phyloP scores from a whole-genome alignment of 805 yeast genomes.

The Sugiyamaella americana region DNA sequence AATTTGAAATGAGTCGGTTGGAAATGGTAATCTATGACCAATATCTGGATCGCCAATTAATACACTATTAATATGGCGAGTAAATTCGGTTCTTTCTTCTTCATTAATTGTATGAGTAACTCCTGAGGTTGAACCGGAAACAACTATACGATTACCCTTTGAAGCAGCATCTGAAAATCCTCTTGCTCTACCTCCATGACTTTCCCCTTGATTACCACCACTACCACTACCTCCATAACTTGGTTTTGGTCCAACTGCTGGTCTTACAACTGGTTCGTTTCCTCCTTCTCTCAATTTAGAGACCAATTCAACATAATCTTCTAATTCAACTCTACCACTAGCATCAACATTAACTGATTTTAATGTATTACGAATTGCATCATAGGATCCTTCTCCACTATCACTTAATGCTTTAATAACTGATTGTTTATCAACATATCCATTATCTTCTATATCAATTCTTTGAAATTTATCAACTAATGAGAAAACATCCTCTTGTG shows the following conservation, averaged over 20 bases:
- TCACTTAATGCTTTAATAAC: constrained; percentile 78
- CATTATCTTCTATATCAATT: constrained; percentile 86
- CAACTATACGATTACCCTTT: constrained; percentile 45
- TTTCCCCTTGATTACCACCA: too few species aligned
- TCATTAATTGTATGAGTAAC: constrained; percentile 95
- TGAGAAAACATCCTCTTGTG: constrained; percentile 79
- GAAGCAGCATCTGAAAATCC: constrained; percentile 2
- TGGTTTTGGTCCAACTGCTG: constrained; percentile 11
- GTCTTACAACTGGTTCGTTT: constrained; percentile 9
- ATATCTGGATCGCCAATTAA: constrained; percentile 82
- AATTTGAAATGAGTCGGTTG: constrained; percentile 88
- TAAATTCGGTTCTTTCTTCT: constrained; percentile 93
- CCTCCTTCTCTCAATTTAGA: constrained; percentile 63
- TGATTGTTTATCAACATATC: constrained; percentile 88
- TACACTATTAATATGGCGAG: constrained; percentile 90
- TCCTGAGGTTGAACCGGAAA: constrained; percentile 82
- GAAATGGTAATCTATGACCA: constrained; percentile 82
- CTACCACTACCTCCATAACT: neutral
- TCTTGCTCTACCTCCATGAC: constrained; percentile 7
- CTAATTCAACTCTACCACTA: constrained; percentile 93
- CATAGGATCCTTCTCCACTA: constrained; percentile 77
- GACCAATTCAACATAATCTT: constrained; percentile 80
- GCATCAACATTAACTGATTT: constrained; percentile 91
- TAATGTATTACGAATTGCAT: constrained; percentile 87
- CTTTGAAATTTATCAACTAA: constrained; percentile 76